A percentile compares a stretch with the other conserved stretches of the same genome.
phyloP scores from a whole-genome alignment of 202 grass and related monocot genomes.

The Elaeis oleifera region DNA sequence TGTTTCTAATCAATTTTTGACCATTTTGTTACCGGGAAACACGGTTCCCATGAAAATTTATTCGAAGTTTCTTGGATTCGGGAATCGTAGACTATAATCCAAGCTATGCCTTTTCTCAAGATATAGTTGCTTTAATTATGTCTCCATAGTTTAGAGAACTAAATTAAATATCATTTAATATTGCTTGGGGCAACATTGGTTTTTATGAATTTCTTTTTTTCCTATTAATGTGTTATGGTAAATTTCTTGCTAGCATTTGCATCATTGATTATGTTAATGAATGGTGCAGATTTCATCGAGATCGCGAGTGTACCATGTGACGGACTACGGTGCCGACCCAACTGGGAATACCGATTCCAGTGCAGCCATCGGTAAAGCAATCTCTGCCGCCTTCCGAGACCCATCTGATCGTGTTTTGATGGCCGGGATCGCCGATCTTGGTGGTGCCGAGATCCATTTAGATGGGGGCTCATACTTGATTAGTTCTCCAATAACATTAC shows the following conservation, averaged over 20 bases:
- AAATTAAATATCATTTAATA: too few relatives aligned
- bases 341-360: conserved; percentile 50
- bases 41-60: too few relatives aligned
- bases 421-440: conserved; percentile 66
- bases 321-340: conserved; percentile 77
- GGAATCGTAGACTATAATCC: too few relatives aligned
- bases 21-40: too few relatives aligned
- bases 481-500: conserved; percentile 41
- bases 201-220: not conserved
- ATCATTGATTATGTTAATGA: not conserved
- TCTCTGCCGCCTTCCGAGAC: conserved; percentile 57
- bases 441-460: conserved; percentile 72
- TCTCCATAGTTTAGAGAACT: too few relatives aligned
- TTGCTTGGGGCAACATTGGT: too few relatives aligned
- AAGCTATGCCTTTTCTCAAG: too few relatives aligned
- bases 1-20: too few relatives aligned
- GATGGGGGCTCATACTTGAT: conserved; percentile 79
- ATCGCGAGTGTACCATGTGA: conserved; percentile 73
- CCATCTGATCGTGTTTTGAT: conserved; percentile 41
- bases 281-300: conserved; percentile 9
- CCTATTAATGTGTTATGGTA: not conserved
- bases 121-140: too few relatives aligned
- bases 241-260: not conserved
- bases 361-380: conserved; percentile 58
- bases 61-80: too few relatives aligned